These are phyloP conservation scores for Micractinium conductrix DNA, from an alignment of 139 green algal species.

Conservation along the genomic window DNA sequence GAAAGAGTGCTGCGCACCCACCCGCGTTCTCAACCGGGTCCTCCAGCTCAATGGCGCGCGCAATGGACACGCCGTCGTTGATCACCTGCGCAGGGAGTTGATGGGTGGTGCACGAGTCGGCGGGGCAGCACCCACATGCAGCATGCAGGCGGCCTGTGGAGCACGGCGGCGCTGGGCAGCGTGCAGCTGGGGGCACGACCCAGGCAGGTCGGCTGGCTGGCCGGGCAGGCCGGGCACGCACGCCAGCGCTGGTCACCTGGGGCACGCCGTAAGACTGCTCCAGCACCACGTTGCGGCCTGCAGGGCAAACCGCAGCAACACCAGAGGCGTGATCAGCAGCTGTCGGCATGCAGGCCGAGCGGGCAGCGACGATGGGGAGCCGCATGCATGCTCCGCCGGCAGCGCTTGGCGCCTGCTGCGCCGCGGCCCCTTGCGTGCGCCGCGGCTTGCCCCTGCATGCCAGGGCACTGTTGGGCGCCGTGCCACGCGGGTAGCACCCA, in stretches of 20 bases:
- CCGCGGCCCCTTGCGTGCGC: no score
- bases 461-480: no score
- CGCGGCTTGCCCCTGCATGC: no score
- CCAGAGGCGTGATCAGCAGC: not conserved
- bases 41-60: conserved; percentile 93
- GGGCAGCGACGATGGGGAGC: no score
- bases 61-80: conserved; percentile 98
- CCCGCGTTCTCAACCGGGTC: conserved; percentile 97
- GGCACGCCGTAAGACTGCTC: conserved; percentile 95
- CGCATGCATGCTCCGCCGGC: no score
- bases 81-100: conserved; percentile 88
- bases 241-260: conserved; percentile 98
- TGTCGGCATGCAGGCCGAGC: no score
- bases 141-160: no score
- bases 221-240: conserved; percentile 46
- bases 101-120: not conserved
- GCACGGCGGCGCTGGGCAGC: no score
- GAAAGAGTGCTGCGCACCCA: no score
- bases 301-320: not conserved
- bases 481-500: no score
- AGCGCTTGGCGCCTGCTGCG: no score
- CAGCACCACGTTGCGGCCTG: conserved; percentile 97
- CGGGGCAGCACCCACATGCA: not conserved
- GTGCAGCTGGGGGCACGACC: no score
- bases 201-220: not conserved